A percentile compares a stretch with the other conserved stretches of the same genome.
These are phyloP conservation scores for Cladosporium sp. DNA, from an alignment of 2,329 filamentous ascomycete species.

Conservation along the genomic window DNA sequence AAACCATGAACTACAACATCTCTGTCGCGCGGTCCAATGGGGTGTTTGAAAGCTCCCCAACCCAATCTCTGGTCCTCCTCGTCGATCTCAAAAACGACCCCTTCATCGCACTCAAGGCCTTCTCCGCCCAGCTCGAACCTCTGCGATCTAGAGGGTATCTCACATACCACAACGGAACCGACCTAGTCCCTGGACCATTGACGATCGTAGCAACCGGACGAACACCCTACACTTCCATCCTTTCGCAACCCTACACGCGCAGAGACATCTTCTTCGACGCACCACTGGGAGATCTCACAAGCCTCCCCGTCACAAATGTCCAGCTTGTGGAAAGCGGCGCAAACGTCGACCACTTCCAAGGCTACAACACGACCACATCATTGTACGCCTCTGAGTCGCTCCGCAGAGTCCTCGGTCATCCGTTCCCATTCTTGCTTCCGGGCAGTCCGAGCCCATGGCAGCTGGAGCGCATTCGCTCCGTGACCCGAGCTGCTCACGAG, in stretches of 20 bases:
- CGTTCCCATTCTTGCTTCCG: slow-evolving; percentile 7
- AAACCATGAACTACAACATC: slow-evolving; percentile 31
- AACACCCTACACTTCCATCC: slow-evolving; percentile 59
- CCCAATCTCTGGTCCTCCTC: slow-evolving; percentile 58
- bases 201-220: slow-evolving; percentile 71
- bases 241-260: slow-evolving; percentile 52
- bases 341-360: slow-evolving; percentile 19
- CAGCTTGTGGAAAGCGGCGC: neutral
- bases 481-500: slow-evolving; percentile 47
- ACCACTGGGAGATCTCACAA: slow-evolving; percentile 48
- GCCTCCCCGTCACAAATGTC: slow-evolving; percentile 6
- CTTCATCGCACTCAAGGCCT: slow-evolving; percentile 53
- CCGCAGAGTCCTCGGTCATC: slow-evolving; percentile 26
- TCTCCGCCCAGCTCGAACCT: slow-evolving; percentile 59
- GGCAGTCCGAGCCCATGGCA: neutral
- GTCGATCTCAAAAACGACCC: slow-evolving; percentile 69
- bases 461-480: slow-evolving; percentile 11
- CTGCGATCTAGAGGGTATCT: slow-evolving; percentile 60
- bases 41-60: slow-evolving; percentile 50
- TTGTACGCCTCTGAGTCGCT: slow-evolving; percentile 68
- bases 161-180: slow-evolving; percentile 52
- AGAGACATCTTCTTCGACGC: slow-evolving; percentile 65
- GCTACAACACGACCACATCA: slow-evolving; percentile 59
- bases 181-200: slow-evolving; percentile 58
- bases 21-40: slow-evolving; percentile 41